Evolutionary conservation across 1,284 basidiomycete species (phyloP), one percentile per base, ranked within the genome.

Genomic region (Kwoniella shivajii): DNA sequence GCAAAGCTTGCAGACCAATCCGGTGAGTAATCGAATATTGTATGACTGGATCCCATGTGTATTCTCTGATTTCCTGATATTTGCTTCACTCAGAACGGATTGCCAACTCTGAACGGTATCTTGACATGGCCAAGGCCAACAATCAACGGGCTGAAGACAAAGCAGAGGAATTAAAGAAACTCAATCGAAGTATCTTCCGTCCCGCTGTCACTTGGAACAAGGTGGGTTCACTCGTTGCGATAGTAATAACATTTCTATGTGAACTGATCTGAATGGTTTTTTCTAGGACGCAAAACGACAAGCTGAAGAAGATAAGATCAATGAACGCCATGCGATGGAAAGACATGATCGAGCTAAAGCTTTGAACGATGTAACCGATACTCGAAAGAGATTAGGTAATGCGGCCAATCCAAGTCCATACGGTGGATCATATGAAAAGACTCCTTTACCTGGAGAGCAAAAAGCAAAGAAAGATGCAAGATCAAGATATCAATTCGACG

Each of bases 31-130:
- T 20, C 29, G 22, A 37, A 24, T n/a, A 37, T 29, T 37, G 38
- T 18, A 41, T 41, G 38, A 41, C n/a, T n/a, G n/a, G n/a, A n/a
- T n/a, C n/a, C n/a, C n/a, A n/a, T n/a, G n/a, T n/a, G n/a, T n/a
- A n/a, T n/a, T n/a, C n/a, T n/a, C n/a, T n/a, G n/a, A n/a, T n/a
- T n/a, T n/a, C n/a, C n/a, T 6, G 18, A n/a, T 34, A 14, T 43
- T 38, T 43, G 18, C 20, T 31, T 1, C 26, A 11, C 4, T n/a
- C 57, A 80, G 80, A 82, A 61, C 74, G 78, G 73, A 84, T 99
- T 61, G 95, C 92, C 48, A 92, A 94, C 76, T 96, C 95, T 16
- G 95, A 99, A 77, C 88, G 92, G 60, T 90, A 98, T 78, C 84
- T 99, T 56, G 96, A 99, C 74, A 85, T 96, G 55, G 84, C 94